Conservation (phyloP, 2,329 filamentous ascomycete genomes). For the Colletotrichum karsti region DNA sequence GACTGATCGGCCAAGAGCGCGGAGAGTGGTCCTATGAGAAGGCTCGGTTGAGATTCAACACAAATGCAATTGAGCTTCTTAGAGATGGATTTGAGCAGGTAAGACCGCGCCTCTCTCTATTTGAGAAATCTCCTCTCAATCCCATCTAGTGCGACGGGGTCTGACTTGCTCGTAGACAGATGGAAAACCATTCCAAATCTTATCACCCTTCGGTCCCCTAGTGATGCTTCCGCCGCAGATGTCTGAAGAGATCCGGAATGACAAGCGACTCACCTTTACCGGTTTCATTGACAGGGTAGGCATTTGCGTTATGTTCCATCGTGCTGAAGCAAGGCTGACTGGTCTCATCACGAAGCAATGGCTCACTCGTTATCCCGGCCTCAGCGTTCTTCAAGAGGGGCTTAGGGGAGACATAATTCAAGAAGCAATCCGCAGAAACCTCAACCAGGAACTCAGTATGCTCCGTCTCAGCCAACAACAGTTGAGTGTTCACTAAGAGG, state of each 20-base stretch:
- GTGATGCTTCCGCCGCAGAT: not conserved
- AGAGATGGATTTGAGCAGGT: not conserved
- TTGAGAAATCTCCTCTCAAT: not conserved
- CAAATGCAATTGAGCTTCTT: not conserved
- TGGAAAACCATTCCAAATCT: not conserved
- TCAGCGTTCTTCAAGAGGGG: not conserved
- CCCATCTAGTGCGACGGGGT: too few species aligned
- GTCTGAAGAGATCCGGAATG: not conserved
- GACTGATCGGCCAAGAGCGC: not conserved
- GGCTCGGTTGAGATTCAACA: not conserved
- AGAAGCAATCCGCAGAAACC: not conserved
- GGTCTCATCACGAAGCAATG: not conserved
- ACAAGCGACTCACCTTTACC: slow-evolving; percentile 1
- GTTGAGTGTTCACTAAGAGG: too few species aligned
- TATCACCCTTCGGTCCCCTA: not conserved
- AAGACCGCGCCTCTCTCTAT: too few species aligned
- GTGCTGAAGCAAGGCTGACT: not conserved
- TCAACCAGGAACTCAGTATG: slow-evolving; percentile 8
- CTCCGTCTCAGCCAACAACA: not conserved
- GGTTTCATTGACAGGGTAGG: slow-evolving; percentile 4
- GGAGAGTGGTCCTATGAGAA: slow-evolving; percentile 11
- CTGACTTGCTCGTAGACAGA: not conserved
- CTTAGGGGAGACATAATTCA: not conserved
- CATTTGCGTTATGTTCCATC: not conserved
- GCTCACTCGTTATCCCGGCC: slow-evolving; percentile 4